Base-by-base conservation (phyloP, 1,284 basidiomycete species). In the Ceratobasidium sp. region DNA sequence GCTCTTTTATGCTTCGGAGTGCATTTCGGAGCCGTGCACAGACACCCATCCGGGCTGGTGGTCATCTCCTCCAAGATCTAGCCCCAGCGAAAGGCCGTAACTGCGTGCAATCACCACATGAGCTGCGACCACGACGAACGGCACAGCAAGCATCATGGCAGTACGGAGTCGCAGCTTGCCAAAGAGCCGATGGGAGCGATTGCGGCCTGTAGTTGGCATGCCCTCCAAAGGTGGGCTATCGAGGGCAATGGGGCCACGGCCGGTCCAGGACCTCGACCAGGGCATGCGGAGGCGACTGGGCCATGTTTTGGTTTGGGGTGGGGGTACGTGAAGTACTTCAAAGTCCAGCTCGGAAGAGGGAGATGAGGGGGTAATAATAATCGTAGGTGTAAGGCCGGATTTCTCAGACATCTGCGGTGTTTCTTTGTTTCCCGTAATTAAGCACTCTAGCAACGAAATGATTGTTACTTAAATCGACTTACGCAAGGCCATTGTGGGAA, bases 321-420 rank as follows among this genome's bases (percentile, higher is more conserved):
- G 13, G 0, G 66, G 54, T 13, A 68, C 39, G 36, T 68, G 66
- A 25, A 68, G 54, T 33, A 68, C 57, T 16, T 68, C 54, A 47
- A 68, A 68, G 66, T 68, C 66, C n/a, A 68, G 66, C 21, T 68
- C 66, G 16, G 66, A 68, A 27, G 66, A 68, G 29, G 66, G 66
- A 4, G 66, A 68, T 14, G 66, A 68, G 30, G 66, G 66, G 21
- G 66, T 68, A 25, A 68, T 68, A 39, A 68, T 68, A 30, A 68
- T 68, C 56, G 66, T 68, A 19, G 66, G 66, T 33, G 66, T 58
- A 41, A 54, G 46, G 57, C 66, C 50, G 13, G 42, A 57, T 68
- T 68, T 68, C 46, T 68, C 66, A 57, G 66, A 68, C 66, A 68
- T 68, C 46, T 68, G 46, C 14, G 66, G 66, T n/a, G 57, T 9